Evolutionary conservation across 768 basidiomycete genomes (phyloP).

Genomic region (Boletus huronensis): DNA sequence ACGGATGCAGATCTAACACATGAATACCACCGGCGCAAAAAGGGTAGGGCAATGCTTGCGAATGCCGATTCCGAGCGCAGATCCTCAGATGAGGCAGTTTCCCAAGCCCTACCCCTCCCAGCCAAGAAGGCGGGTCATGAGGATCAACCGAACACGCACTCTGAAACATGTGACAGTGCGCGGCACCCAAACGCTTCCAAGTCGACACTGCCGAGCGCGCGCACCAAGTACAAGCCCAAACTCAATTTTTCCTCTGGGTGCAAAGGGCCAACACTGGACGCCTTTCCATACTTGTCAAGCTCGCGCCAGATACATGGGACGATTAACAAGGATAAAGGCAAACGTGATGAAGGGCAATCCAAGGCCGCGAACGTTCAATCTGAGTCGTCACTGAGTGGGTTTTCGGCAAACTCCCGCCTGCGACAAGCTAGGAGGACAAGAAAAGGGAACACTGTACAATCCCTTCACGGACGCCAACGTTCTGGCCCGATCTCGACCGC

Average conservation of each 20-base stretch:
- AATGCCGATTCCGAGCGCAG: slow-evolving; percentile 7
- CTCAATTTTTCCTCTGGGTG: slow-evolving; percentile 2
- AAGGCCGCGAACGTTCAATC: slow-evolving; percentile 1
- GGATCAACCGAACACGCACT: slow-evolving; percentile 2
- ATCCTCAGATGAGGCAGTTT: slow-evolving; percentile 18
- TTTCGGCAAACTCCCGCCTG: slow-evolving; percentile 3
- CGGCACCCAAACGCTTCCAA: slow-evolving; percentile 5
- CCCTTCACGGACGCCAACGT: background rate
- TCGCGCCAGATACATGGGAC: slow-evolving; percentile 11
- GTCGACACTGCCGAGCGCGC: slow-evolving; percentile 22
- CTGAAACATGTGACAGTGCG: slow-evolving; percentile 3
- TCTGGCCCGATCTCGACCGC: slow-evolving; percentile 19
- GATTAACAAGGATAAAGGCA: slow-evolving; percentile 9
- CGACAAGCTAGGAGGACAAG: slow-evolving; percentile 1
- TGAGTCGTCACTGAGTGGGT: background rate
- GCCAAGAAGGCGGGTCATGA: slow-evolving; percentile 2
- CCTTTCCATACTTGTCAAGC: slow-evolving; percentile 19
- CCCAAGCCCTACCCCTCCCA: background rate
- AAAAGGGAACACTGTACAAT: background rate
- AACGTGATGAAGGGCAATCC: slow-evolving; percentile 4
- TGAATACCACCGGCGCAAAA: slow-evolving; percentile 29
- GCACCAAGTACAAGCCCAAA: slow-evolving; percentile 31
- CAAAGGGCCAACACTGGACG: slow-evolving; percentile 17
- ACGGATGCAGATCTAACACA: slow-evolving; percentile 23
- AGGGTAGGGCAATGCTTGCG: slow-evolving; percentile 26